Evolutionary conservation across 148 eudicot species (phyloP).

Genomic region (Suaeda aralocaspica): DNA sequence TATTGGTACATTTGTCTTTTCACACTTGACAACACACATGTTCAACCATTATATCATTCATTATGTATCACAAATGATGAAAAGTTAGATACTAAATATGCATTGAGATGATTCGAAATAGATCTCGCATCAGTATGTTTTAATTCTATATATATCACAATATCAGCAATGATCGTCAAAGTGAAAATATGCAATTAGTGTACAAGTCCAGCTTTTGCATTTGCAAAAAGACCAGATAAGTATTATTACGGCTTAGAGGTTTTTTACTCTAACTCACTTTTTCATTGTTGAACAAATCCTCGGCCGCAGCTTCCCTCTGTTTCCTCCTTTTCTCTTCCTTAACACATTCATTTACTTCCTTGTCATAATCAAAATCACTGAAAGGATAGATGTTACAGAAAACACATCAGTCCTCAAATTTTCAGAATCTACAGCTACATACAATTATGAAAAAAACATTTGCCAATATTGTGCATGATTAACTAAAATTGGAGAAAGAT

Average conservation of each 20-base stretch:
- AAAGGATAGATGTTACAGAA: slow-evolving; percentile 8
- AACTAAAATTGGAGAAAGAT: slow-evolving; percentile 12
- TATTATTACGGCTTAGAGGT: neutral
- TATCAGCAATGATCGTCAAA: too few species aligned
- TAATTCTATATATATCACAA: too few species aligned
- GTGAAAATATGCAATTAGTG: too few species aligned
- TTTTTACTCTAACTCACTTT: slow-evolving; percentile 38
- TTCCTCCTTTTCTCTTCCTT: slow-evolving; percentile 87
- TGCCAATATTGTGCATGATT: neutral
- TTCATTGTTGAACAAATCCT: slow-evolving; percentile 75
- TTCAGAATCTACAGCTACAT: neutral
- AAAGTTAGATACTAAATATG: too few species aligned
- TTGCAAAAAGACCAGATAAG: too few species aligned
- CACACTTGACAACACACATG: too few species aligned
- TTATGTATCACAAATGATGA: too few species aligned
- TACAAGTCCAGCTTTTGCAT: too few species aligned
- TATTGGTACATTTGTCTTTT: too few species aligned
- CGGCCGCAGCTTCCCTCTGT: slow-evolving; percentile 90
- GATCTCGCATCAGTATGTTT: too few species aligned
- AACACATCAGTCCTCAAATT: neutral
- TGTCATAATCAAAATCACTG: slow-evolving; percentile 74
- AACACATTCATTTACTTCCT: slow-evolving; percentile 53
- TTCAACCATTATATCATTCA: too few species aligned
- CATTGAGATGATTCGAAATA: too few species aligned
- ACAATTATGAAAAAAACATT: neutral